These are phyloP conservation scores for Spergularia marina DNA, from an alignment of 148 eudicot genomes.

Conservation along the genomic window DNA sequence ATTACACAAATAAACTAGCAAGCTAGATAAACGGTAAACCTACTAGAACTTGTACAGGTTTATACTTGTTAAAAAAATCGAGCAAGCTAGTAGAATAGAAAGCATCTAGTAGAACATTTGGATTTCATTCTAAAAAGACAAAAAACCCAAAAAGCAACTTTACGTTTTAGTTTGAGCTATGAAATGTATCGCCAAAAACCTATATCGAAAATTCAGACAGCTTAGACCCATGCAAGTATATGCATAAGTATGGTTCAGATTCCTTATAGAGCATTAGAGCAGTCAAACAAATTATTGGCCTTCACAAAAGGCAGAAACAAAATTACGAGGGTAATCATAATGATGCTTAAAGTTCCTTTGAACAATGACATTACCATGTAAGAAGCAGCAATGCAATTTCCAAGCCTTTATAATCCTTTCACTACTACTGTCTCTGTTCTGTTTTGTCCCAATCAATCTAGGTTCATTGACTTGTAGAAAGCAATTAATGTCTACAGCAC, in stretches of 20 bases:
- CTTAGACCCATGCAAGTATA: neutral
- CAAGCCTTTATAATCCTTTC: neutral
- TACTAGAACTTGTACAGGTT: no score
- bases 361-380: neutral
- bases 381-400: neutral
- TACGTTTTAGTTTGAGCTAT: neutral
- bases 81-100: neutral
- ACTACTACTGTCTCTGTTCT: neutral
- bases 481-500: conserved; percentile 9
- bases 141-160: neutral
- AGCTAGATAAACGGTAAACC: no score
- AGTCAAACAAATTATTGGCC: neutral
- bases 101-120: neutral
- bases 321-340: no score
- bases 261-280: neutral
- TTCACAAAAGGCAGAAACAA: neutral
- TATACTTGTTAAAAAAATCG: no score
- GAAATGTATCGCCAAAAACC: neutral
- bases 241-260: neutral
- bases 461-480: neutral
- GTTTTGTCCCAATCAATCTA: neutral
- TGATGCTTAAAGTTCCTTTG: no score
- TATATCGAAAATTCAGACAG: neutral
- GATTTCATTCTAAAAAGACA: neutral
- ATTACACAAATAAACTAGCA: no score